Percentiles rank a stretch among this genome's conserved stretches.
Conservation (phyloP, 805 yeast species). For the Candida pseudoglaebosa region DNA sequence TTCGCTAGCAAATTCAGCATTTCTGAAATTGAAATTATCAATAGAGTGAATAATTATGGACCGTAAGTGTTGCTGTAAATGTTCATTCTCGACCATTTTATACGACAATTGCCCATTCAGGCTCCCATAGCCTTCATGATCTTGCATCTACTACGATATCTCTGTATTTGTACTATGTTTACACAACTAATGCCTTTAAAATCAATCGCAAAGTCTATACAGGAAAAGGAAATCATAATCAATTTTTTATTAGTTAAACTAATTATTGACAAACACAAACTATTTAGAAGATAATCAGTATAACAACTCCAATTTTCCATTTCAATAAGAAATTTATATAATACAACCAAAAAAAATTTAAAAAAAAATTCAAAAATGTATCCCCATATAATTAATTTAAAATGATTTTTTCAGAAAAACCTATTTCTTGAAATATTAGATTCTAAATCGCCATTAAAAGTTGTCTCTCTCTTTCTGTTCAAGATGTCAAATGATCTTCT, state of each 20-base stretch:
- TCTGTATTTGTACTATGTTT: neutral
- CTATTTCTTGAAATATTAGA: too few species aligned
- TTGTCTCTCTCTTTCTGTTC: neutral
- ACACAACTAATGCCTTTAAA: neutral
- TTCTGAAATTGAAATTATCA: conserved; percentile 62
- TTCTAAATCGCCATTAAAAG: too few species aligned
- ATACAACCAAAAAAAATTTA: neutral
- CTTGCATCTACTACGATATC: neutral
- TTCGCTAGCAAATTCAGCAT: conserved; percentile 88
- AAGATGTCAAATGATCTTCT: too few species aligned
- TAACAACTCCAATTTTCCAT: neutral
- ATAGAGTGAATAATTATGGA: conserved; percentile 63
- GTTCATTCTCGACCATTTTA: neutral
- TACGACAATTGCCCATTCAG: neutral
- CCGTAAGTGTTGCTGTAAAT: conserved; percentile 42
- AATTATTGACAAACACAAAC: neutral
- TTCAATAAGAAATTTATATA: neutral
- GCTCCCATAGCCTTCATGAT: conserved; percentile 1
- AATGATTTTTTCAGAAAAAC: too few species aligned
- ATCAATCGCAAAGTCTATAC: neutral
- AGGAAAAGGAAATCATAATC: neutral
- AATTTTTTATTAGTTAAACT: too few species aligned
- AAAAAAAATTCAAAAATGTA: too few species aligned
- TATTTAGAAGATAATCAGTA: neutral
- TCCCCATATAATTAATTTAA: too few species aligned